Evolutionary conservation across 352 stramenopile genomes (phyloP).

Genomic region (Phytophthora litchii): DNA sequence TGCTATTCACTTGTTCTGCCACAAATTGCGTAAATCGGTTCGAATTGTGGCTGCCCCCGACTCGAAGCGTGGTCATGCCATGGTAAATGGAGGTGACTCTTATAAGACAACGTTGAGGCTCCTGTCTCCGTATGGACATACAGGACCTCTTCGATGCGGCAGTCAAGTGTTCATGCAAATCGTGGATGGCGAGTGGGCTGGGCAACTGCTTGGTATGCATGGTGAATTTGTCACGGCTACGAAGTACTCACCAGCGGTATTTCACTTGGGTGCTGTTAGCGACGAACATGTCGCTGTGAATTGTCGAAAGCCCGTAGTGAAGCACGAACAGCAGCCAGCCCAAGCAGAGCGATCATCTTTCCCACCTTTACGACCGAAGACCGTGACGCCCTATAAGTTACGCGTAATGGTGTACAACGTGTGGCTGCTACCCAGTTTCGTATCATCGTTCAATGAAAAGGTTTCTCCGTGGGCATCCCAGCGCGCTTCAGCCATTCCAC

Average conservation of each 20-base stretch:
- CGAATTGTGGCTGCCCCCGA: constrained; percentile 47
- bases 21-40: constrained; percentile 50
- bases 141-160: constrained; percentile 48
- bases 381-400: constrained; percentile 39
- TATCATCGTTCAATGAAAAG: constrained; percentile 68
- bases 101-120: constrained; percentile 53
- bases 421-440: constrained; percentile 67
- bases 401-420: constrained; percentile 79
- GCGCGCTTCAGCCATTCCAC: constrained; percentile 60
- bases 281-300: constrained; percentile 1
- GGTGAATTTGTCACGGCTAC: constrained; percentile 56
- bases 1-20: constrained; percentile 56
- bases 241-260: constrained; percentile 51
- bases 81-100: constrained; percentile 40
- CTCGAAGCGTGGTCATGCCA: constrained; percentile 64
- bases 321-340: background rate
- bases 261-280: constrained; percentile 26
- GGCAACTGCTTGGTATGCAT: constrained; percentile 55
- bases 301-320: constrained; percentile 18
- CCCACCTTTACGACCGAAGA: background rate
- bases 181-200: constrained; percentile 50
- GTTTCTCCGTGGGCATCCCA: constrained; percentile 55
- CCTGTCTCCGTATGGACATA: constrained; percentile 59
- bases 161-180: constrained; percentile 65
- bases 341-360: background rate